Evolutionary conservation across 352 stramenopile species (phyloP).

Genomic region (Globisporangium sylvaticum): DNA sequence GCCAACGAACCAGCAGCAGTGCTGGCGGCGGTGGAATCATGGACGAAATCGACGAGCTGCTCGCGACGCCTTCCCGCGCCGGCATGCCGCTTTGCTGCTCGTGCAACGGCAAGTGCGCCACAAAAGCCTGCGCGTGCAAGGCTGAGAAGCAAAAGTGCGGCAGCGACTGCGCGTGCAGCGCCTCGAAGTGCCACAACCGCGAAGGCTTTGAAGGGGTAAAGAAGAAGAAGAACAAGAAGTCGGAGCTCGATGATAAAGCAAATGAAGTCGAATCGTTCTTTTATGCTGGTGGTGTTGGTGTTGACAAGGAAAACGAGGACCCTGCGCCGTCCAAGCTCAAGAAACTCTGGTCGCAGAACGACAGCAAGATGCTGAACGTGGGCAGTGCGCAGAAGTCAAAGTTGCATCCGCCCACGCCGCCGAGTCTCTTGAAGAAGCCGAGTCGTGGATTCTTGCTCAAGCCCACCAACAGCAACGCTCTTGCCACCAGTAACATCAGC

Average conservation of each 20-base stretch:
- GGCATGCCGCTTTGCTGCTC: conserved; percentile 41
- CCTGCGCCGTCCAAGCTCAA: conserved; percentile 11
- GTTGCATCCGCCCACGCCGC: neutral
- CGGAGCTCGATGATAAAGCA: conserved; percentile 25
- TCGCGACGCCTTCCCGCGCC: conserved; percentile 32
- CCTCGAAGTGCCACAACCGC: conserved; percentile 54
- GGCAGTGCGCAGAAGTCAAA: conserved; percentile 5
- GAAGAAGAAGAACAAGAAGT: conserved; percentile 22
- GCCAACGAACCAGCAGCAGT: neutral
- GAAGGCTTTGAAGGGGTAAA: conserved; percentile 12
- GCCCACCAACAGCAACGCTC: neutral
- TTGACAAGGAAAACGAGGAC: conserved; percentile 24
- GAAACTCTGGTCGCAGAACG: conserved; percentile 7
- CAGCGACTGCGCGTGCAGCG: conserved; percentile 50
- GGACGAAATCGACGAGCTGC: conserved; percentile 56
- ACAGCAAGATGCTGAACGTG: conserved; percentile 5
- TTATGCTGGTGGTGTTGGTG: neutral
- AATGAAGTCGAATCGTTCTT: conserved; percentile 40
- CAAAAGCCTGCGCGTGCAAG: conserved; percentile 62
- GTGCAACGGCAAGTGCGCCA: conserved; percentile 74
- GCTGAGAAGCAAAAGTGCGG: conserved; percentile 38
- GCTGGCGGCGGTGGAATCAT: conserved; percentile 15
- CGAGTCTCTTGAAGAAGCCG: conserved; percentile 7
- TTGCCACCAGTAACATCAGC: neutral
- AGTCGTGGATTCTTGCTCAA: neutral